These are phyloP conservation scores for Phialocephala sp. DNA, from an alignment of 2,329 filamentous ascomycete species.

Conservation along the genomic window DNA sequence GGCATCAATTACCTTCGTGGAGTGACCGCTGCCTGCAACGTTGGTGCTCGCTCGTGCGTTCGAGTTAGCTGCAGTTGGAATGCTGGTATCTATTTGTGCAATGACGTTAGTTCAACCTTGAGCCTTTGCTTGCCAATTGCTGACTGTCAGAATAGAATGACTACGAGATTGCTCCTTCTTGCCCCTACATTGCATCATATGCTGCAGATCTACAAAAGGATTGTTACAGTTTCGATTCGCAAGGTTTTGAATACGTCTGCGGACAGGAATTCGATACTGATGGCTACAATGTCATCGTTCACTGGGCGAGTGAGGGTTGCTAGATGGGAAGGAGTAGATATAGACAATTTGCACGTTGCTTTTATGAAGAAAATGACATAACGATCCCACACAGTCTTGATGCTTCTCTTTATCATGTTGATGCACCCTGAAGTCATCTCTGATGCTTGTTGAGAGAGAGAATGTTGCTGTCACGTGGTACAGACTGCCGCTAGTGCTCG, in stretches of 20 bases:
- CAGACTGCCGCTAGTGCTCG: too few relatives aligned
- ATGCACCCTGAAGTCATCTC: too few relatives aligned
- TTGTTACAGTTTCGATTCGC: background rate
- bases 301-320: background rate
- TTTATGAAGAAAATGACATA: too few relatives aligned
- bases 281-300: conserved; percentile 4
- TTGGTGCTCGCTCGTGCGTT: background rate
- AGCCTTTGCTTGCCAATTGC: too few relatives aligned
- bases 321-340: too few relatives aligned
- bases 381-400: too few relatives aligned
- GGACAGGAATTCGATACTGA: conserved; percentile 4
- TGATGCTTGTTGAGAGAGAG: too few relatives aligned
- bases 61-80: background rate
- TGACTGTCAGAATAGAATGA: background rate
- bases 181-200: background rate
- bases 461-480: too few relatives aligned
- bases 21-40: background rate
- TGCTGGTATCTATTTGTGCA: conserved; percentile 4
- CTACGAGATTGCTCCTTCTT: background rate
- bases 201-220: background rate
- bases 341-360: too few relatives aligned
- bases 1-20: background rate
- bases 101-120: background rate
- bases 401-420: too few relatives aligned
- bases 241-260: background rate